These are phyloP conservation scores for Parachlorella kessleri DNA, from an alignment of 139 green algal genomes.

Conservation along the genomic window DNA sequence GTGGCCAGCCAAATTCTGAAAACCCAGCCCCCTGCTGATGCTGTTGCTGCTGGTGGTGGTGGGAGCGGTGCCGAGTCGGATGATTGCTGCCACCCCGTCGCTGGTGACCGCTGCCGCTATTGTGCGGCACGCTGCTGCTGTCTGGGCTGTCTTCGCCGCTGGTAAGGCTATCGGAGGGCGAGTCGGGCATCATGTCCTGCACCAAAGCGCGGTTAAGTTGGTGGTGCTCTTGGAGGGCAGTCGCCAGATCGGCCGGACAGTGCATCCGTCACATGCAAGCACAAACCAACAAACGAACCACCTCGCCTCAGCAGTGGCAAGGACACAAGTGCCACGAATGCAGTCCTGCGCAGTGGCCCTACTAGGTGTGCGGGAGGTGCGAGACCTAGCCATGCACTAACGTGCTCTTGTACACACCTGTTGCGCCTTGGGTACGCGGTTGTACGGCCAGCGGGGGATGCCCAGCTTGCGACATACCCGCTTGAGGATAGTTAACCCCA, in stretches of 20 bases:
- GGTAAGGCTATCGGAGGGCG: too few relatives aligned
- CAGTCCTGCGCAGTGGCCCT: background rate
- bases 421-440: background rate
- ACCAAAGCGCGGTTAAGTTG: too few relatives aligned
- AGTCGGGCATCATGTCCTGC: too few relatives aligned
- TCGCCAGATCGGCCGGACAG: too few relatives aligned
- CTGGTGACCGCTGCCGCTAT: background rate
- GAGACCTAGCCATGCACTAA: background rate
- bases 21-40: background rate
- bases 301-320: too few relatives aligned
- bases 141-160: too few relatives aligned
- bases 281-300: too few relatives aligned
- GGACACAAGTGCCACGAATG: background rate
- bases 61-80: background rate
- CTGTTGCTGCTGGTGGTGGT: background rate
- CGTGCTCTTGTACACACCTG: background rate
- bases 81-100: background rate
- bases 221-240: too few relatives aligned
- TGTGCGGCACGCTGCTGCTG: background rate
- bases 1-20: background rate
- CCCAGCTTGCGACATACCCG: conserved; percentile 9
- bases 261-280: too few relatives aligned
- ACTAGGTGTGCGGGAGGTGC: background rate
- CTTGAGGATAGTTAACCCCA: conserved; percentile 2
- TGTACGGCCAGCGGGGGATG: conserved; percentile 24